These are phyloP conservation scores for Dactylellina parvicollis DNA, from an alignment of 2,329 filamentous ascomycete genomes.

Conservation along the genomic window DNA sequence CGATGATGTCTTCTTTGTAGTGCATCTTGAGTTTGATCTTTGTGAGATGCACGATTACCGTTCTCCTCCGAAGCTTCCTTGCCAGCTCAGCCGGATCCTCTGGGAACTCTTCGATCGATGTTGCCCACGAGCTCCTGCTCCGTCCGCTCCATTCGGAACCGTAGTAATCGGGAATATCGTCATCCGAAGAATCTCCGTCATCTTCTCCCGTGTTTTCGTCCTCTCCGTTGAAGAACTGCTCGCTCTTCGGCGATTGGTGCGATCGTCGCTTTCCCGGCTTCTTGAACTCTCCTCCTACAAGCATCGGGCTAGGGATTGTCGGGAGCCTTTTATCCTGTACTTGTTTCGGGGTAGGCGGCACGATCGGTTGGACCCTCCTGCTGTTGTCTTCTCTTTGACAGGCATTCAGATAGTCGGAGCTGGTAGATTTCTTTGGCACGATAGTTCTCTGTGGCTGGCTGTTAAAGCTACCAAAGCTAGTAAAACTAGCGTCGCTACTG, in stretches of 20 bases:
- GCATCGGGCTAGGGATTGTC: conserved; percentile 58
- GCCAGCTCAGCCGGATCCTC: conserved; percentile 84
- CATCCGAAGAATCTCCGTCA: conserved; percentile 68
- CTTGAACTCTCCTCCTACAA: conserved; percentile 58
- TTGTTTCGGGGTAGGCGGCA: conserved; percentile 71
- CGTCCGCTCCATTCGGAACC: conserved; percentile 60
- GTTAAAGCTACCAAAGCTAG: conserved; percentile 3
- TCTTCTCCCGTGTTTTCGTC: conserved; percentile 68
- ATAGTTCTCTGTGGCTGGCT: background rate
- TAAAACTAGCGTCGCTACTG: conserved; percentile 15
- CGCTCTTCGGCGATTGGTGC: background rate
- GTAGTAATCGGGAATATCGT: conserved; percentile 72
- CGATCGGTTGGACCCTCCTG: background rate
- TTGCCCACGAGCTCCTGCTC: conserved; percentile 61
- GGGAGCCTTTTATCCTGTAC: conserved; percentile 69
- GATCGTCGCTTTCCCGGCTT: background rate
- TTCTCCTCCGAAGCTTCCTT: conserved; percentile 62
- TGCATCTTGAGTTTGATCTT: conserved; percentile 85
- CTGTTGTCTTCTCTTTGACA: conserved; percentile 19
- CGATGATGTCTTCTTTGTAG: conserved; percentile 87
- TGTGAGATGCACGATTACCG: conserved; percentile 57
- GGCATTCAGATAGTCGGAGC: background rate
- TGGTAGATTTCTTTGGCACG: background rate
- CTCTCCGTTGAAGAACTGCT: conserved; percentile 46
- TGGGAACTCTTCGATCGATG: conserved; percentile 67